Base-by-base conservation (phyloP, 2,329 filamentous ascomycete genomes). In the Chaetomium strumarium region DNA sequence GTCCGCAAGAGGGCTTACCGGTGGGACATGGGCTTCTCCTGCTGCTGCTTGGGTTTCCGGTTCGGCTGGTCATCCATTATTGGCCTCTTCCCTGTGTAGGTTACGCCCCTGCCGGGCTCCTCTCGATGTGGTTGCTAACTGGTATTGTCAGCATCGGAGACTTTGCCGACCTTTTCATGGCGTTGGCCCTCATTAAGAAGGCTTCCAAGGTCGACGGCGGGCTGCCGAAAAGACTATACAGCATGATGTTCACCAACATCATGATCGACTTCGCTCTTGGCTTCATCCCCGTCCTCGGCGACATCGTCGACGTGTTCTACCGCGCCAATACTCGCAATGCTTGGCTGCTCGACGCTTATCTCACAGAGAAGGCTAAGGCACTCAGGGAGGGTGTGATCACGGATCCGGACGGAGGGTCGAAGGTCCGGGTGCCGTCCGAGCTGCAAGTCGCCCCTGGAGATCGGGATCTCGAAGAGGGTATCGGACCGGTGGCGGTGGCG, bases 31-130 rank as follows among this genome's bases (percentile, higher is more conserved):
- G 43, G 54, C 13, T 81, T 80, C 51, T 79, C 96, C 6, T 95
- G 92, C 74, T 90, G 81, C 64, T 81, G 89, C 65, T 81, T 86
- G 58, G 90, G 90, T 40, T 78, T 95, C 54, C 81, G 85, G 53
- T 91, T 97, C 65, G 93, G 93, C 50, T 96, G 90, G 90, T 83
- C 88, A 47, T 87, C 85, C 62, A 80, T 96, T 53, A 88, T 97
- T 62, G 93, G 85, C 13, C 66, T 97, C 8, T 70, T 97, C 50
- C 93, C 93, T 61, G 81, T 81, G 80, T 90, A 78, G 77, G 87
- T 51, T 12, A 5, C n/a, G 16, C 13, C 52, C n/a, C 38, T 11
- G 24, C 2, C 14, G 16, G 13, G 31, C 16, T 34, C 20, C 9
- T 34, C 43, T 30, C n/a, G 47, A 11, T 41, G 49, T 52, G 62